Conservation (phyloP, 306 rosid genomes). For the Medicago lupulina region DNA sequence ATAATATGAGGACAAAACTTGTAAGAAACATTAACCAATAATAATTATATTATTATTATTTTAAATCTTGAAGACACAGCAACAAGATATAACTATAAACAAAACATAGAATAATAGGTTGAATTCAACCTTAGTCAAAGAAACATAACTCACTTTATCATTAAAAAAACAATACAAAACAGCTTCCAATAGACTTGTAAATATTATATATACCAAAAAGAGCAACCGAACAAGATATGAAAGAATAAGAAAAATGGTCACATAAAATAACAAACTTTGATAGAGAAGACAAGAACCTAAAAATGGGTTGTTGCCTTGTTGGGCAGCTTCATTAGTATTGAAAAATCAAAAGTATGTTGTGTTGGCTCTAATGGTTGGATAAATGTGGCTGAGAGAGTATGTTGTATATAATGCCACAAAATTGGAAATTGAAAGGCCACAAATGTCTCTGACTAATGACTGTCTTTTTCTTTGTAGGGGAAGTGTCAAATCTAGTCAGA, state of each 20-base stretch:
- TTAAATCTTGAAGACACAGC: slow-evolving; percentile 1
- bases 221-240: background rate
- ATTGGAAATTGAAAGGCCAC: too few species aligned
- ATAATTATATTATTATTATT: slow-evolving; percentile 7
- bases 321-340: too few species aligned
- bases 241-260: background rate
- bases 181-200: background rate
- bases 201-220: background rate
- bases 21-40: background rate
- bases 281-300: background rate
- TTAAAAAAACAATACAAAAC: background rate
- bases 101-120: slow-evolving; percentile 19
- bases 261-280: slow-evolving; percentile 35
- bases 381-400: too few species aligned
- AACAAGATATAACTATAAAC: background rate
- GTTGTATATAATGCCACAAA: too few species aligned
- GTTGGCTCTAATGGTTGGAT: too few species aligned
- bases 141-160: slow-evolving; percentile 1
- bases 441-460: too few species aligned
- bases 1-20: background rate
- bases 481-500: too few species aligned
- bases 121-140: slow-evolving; percentile 30
- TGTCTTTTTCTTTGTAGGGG: too few species aligned
- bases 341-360: too few species aligned
- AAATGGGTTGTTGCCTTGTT: background rate